Evolutionary conservation across 371 early-diverging fungal genomes (phyloP).

Genomic region (Lichtheimia corymbifera): DNA sequence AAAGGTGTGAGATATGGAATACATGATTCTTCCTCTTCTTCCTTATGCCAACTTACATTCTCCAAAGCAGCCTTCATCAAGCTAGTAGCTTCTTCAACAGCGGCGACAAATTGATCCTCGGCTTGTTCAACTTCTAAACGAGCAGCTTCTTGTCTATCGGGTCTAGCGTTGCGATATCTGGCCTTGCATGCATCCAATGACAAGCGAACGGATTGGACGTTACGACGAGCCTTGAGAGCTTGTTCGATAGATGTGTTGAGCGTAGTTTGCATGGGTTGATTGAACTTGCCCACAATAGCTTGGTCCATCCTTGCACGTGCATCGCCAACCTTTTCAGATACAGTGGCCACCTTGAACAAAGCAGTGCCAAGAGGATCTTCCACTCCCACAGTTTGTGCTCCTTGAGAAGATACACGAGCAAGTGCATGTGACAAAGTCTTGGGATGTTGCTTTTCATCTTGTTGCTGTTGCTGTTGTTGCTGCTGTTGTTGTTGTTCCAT

Average conservation of each 20-base stretch:
- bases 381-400: slow-evolving; percentile 65
- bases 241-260: slow-evolving; percentile 74
- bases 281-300: slow-evolving; percentile 70
- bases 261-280: slow-evolving; percentile 71
- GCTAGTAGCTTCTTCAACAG: slow-evolving; percentile 88
- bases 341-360: slow-evolving; percentile 78
- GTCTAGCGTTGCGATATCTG: slow-evolving; percentile 66
- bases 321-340: slow-evolving; percentile 83
- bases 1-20: not conserved
- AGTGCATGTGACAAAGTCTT: slow-evolving; percentile 77
- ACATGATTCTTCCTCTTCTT: not conserved
- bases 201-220: slow-evolving; percentile 78
- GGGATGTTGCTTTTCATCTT: slow-evolving; percentile 42
- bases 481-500: slow-evolving; percentile 25
- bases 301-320: slow-evolving; percentile 75
- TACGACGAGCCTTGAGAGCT: slow-evolving; percentile 82
- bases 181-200: slow-evolving; percentile 84
- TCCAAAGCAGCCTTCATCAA: slow-evolving; percentile 91
- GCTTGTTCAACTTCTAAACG: slow-evolving; percentile 84
- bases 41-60: slow-evolving; percentile 45
- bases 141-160: slow-evolving; percentile 68
- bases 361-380: slow-evolving; percentile 84
- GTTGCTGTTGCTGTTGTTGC: slow-evolving; percentile 14
- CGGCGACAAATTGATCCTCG: slow-evolving; percentile 91
- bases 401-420: slow-evolving; percentile 65